phyloP scores from a whole-genome alignment of 805 yeast genomes.

The Barnettozyma vustinii region DNA sequence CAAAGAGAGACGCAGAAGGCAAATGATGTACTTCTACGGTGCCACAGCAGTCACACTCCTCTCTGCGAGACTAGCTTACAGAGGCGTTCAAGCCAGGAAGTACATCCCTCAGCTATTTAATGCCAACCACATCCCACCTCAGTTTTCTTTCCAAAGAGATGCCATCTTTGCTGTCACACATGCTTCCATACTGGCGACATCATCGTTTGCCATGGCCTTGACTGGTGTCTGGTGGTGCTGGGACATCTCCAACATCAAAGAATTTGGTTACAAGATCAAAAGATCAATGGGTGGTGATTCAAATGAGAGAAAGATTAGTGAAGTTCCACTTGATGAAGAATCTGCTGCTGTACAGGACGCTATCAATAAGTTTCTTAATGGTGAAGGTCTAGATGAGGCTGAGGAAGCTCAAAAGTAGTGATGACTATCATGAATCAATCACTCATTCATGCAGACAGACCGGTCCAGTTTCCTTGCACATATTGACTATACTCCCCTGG shows the following conservation, averaged over 20 bases:
- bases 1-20: conserved; percentile 52
- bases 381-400: conserved; percentile 26
- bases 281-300: conserved; percentile 62
- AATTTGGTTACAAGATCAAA: conserved; percentile 68
- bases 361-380: conserved; percentile 44
- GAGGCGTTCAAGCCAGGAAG: conserved; percentile 68
- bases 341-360: conserved; percentile 51
- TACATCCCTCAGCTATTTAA: conserved; percentile 74
- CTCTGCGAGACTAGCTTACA: conserved; percentile 68
- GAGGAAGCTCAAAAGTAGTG: neutral
- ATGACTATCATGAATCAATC: neutral
- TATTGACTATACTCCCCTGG: neutral
- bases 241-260: conserved; percentile 64
- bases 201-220: conserved; percentile 65
- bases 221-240: conserved; percentile 77
- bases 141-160: conserved; percentile 73
- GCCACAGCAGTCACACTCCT: conserved; percentile 68
- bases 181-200: conserved; percentile 69
- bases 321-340: conserved; percentile 53
- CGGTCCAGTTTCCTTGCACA: neutral
- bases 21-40: conserved; percentile 66
- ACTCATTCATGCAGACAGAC: neutral
- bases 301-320: conserved; percentile 40
- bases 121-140: conserved; percentile 82
- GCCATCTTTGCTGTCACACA: conserved; percentile 82